These are phyloP conservation scores for Hypoxylon sp. DNA, from an alignment of 2,329 filamentous ascomycete species.

Conservation along the genomic window DNA sequence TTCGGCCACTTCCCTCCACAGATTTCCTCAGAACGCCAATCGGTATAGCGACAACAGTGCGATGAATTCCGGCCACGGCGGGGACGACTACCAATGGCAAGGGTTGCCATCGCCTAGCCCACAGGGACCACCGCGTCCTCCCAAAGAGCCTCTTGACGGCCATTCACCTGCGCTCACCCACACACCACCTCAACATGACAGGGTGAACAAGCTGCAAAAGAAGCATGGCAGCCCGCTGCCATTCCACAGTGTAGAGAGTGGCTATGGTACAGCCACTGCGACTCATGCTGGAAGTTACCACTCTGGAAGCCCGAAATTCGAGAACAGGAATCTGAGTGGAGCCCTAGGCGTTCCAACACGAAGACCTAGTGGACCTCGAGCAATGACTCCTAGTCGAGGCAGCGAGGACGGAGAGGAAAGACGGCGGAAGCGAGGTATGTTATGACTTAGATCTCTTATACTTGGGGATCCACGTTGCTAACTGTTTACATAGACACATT, in stretches of 20 bases:
- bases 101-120: conserved; percentile 61
- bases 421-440: conserved; percentile 71
- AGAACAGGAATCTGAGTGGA: conserved; percentile 71
- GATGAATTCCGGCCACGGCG: conserved; percentile 52
- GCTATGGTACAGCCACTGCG: conserved; percentile 65
- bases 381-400: conserved; percentile 70
- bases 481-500: conserved; percentile 63
- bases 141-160: conserved; percentile 72
- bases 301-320: conserved; percentile 67
- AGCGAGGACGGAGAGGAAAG: conserved; percentile 65
- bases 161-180: conserved; percentile 53
- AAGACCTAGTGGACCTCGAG: conserved; percentile 71
- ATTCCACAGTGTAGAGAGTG: conserved; percentile 70
- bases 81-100: conserved; percentile 60
- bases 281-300: conserved; percentile 63
- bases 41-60: conserved; percentile 65
- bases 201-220: conserved; percentile 68
- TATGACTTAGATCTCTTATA: background rate
- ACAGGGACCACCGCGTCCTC: conserved; percentile 70
- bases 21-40: conserved; percentile 64
- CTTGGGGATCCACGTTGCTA: conserved; percentile 3
- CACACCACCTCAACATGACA: conserved; percentile 64
- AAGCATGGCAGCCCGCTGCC: conserved; percentile 67
- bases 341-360: conserved; percentile 67
- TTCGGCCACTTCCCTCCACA: conserved; percentile 71